Conservation (phyloP, 73 alveolate genomes). For the Paramecium octaurelia region DNA sequence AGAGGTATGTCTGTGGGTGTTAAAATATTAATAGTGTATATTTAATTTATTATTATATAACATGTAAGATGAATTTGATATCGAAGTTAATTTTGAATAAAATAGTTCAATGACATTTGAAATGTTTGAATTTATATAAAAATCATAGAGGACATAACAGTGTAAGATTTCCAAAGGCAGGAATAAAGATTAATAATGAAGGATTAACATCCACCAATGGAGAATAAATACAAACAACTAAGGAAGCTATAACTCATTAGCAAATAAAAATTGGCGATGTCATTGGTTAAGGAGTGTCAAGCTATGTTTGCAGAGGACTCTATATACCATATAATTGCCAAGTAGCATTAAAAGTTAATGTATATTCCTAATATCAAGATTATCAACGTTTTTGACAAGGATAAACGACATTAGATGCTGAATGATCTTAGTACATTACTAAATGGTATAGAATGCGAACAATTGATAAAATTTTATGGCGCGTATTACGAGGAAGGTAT, state of each 20-base stretch:
- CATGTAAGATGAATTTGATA: not conserved
- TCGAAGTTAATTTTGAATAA: not conserved
- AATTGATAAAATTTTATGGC: constrained; percentile 72
- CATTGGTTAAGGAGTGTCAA: constrained; percentile 70
- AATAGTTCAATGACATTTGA: constrained; percentile 38
- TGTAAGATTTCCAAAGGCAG: constrained; percentile 56
- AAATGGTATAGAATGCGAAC: constrained; percentile 45
- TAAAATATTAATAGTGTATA: not conserved
- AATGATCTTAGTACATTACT: constrained; percentile 63
- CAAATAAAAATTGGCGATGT: constrained; percentile 52
- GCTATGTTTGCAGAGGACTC: constrained; percentile 68
- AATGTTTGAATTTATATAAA: not conserved
- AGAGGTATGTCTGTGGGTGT: not conserved
- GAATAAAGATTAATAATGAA: constrained; percentile 40
- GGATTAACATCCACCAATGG: constrained; percentile 57
- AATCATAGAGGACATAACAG: constrained; percentile 46
- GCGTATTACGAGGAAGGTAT: constrained; percentile 87
- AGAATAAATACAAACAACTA: not conserved
- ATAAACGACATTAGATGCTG: constrained; percentile 68
- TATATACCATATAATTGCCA: constrained; percentile 60
- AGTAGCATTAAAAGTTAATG: constrained; percentile 64
- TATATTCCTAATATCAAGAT: not conserved
- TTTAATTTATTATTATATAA: not conserved
- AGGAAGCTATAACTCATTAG: constrained; percentile 27
- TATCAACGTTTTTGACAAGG: constrained; percentile 71